Evolutionary conservation across 1,284 basidiomycete species (phyloP).

Genomic region (Ceratobasidium sp.): DNA sequence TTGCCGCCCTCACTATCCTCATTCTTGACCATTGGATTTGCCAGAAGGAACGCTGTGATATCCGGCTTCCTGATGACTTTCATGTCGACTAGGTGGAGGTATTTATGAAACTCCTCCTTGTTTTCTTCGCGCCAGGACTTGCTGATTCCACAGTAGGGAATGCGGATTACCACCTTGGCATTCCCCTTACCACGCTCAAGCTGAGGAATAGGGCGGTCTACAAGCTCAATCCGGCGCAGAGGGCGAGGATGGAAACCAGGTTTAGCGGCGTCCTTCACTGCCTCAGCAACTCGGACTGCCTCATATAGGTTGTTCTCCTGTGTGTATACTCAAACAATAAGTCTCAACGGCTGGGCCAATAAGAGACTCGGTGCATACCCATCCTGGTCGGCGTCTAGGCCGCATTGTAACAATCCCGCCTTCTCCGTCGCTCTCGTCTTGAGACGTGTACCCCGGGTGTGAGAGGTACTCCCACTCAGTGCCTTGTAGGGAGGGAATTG

Average conservation of each 20-base stretch:
- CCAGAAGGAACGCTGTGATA: background rate
- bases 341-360: too few species aligned
- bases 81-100: background rate
- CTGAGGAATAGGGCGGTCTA: slow-evolving; percentile 2
- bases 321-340: too few species aligned
- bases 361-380: slow-evolving; percentile 4
- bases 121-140: background rate
- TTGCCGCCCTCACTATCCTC: too few species aligned
- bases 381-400: background rate
- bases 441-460: slow-evolving; percentile 1
- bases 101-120: background rate
- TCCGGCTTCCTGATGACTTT: background rate
- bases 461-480: slow-evolving; percentile 6
- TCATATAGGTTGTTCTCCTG: slow-evolving; percentile 2
- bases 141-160: background rate
- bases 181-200: slow-evolving; percentile 21
- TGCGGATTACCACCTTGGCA: background rate
- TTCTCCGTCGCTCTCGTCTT: slow-evolving; percentile 13
- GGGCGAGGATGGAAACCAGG: slow-evolving; percentile 7
- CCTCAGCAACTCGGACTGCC: background rate
- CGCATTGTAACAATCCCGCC: background rate
- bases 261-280: background rate
- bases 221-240: background rate
- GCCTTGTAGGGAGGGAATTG: background rate
- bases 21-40: slow-evolving; percentile 3